Conservation (phyloP, 2,329 filamentous ascomycete genomes). For the Periconia sp. region DNA sequence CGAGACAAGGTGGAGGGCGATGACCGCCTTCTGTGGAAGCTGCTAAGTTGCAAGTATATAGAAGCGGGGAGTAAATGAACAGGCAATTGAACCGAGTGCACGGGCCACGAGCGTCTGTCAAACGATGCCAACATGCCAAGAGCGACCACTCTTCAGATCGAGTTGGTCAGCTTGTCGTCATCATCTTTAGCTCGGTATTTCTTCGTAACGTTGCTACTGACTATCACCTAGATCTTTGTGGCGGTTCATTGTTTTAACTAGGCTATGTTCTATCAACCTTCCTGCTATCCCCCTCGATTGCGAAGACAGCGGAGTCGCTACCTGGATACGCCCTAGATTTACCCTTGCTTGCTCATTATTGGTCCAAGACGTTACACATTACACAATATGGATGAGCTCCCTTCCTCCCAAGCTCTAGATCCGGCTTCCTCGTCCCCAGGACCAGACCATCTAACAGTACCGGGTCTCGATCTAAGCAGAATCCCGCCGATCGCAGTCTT, state of each 20-base stretch:
- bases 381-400: conserved; percentile 22
- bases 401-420: conserved; percentile 25
- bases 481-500: conserved; percentile 76
- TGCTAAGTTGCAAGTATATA: too few relatives aligned
- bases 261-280: conserved; percentile 25
- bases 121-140: conserved; percentile 12
- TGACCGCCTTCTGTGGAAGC: too few relatives aligned
- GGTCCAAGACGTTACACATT: conserved; percentile 26
- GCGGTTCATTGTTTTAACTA: too few relatives aligned
- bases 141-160: conserved; percentile 3
- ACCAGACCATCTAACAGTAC: conserved; percentile 17
- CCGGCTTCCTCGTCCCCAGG: conserved; percentile 22
- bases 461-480: conserved; percentile 46
- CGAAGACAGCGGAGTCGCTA: conserved; percentile 24
- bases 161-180: conserved; percentile 9
- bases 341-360: conserved; percentile 36
- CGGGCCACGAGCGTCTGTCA: too few relatives aligned
- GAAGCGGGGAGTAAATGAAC: too few relatives aligned
- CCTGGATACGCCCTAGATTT: conserved; percentile 31
- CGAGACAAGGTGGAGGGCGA: too few relatives aligned
- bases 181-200: neutral
- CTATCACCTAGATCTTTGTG: too few relatives aligned
- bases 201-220: neutral
- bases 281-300: conserved; percentile 13
- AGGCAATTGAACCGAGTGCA: too few relatives aligned